These are phyloP conservation scores for Hemerocallis citrina DNA, from an alignment of 106 monocot species.

Conservation along the genomic window DNA sequence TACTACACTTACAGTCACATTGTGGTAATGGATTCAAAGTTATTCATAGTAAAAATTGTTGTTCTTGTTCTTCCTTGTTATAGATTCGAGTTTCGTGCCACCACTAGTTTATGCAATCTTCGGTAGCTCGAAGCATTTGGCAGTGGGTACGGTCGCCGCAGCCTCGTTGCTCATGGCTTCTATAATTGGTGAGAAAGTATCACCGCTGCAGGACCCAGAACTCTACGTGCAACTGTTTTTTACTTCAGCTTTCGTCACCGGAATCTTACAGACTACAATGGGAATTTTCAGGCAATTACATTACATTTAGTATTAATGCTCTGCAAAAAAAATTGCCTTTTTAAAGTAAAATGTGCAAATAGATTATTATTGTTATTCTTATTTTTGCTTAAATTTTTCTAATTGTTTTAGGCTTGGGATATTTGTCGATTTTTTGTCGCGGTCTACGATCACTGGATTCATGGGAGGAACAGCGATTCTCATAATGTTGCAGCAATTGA, in stretches of 20 bases:
- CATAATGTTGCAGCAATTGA: slow-evolving; percentile 5
- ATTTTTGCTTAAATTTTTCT: background rate
- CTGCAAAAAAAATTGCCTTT: background rate
- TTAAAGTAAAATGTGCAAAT: background rate
- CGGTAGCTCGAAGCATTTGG: slow-evolving; percentile 7
- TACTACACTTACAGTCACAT: too few species aligned
- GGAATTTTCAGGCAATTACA: slow-evolving; percentile 1
- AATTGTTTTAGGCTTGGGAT: slow-evolving; percentile 3
- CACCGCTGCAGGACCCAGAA: slow-evolving; percentile 1
- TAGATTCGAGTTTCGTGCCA: slow-evolving; percentile 6
- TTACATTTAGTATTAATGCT: too few species aligned
- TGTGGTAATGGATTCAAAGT: too few species aligned
- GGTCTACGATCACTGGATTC: slow-evolving; percentile 5
- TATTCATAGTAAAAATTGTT: too few species aligned
- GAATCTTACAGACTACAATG: background rate
- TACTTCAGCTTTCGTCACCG: slow-evolving; percentile 1
- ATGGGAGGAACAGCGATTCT: slow-evolving; percentile 8
- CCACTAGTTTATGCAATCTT: slow-evolving; percentile 2
- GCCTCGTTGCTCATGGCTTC: slow-evolving; percentile 6
- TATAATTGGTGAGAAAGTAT: background rate
- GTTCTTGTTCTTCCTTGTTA: too few species aligned
- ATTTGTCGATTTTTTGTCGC: background rate
- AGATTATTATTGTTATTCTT: background rate
- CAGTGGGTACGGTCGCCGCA: slow-evolving; percentile 2
- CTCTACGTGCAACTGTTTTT: background rate